phyloP scores from a whole-genome alignment of 2,329 filamentous ascomycete species.

The Lachnum nothofagi region DNA sequence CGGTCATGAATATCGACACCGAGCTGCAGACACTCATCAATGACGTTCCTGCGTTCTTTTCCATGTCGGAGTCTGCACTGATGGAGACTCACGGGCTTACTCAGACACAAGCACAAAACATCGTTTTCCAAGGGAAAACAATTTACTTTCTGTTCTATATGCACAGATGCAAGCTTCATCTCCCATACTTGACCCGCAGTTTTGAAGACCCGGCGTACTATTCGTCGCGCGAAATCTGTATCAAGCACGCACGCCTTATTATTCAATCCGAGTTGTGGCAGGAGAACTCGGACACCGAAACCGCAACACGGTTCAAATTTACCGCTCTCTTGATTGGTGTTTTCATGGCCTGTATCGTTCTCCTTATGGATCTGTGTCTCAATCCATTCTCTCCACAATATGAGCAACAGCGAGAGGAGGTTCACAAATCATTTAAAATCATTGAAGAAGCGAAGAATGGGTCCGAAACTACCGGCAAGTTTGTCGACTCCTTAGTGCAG shows the following conservation, averaged over 20 bases:
- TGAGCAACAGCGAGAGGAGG: slow-evolving; percentile 25
- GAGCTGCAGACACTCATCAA: slow-evolving; percentile 31
- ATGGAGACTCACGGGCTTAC: slow-evolving; percentile 17
- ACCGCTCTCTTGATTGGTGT: slow-evolving; percentile 27
- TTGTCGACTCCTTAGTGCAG: slow-evolving; percentile 32
- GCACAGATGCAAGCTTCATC: slow-evolving; percentile 35
- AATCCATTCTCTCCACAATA: slow-evolving; percentile 26
- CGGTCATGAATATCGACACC: slow-evolving; percentile 32
- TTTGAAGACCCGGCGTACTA: slow-evolving; percentile 25
- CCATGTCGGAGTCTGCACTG: slow-evolving; percentile 7
- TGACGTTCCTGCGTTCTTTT: slow-evolving; percentile 34
- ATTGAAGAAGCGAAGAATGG: slow-evolving; percentile 31
- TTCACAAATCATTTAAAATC: slow-evolving; percentile 30
- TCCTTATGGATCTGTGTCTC: slow-evolving; percentile 35
- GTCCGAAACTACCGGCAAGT: slow-evolving; percentile 28
- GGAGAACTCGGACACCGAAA: slow-evolving; percentile 9
- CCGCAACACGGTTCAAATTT: slow-evolving; percentile 17
- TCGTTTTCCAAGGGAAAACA: slow-evolving; percentile 32
- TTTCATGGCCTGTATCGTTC: slow-evolving; percentile 36
- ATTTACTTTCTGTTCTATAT: slow-evolving; percentile 32
- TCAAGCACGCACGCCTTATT: slow-evolving; percentile 32
- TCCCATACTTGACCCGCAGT: slow-evolving; percentile 31
- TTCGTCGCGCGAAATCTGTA: slow-evolving; percentile 32
- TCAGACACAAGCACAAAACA: slow-evolving; percentile 15
- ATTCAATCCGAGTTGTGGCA: slow-evolving; percentile 28